Conservation (phyloP, 345 rosid species). For the Aurinia saxatilis region DNA sequence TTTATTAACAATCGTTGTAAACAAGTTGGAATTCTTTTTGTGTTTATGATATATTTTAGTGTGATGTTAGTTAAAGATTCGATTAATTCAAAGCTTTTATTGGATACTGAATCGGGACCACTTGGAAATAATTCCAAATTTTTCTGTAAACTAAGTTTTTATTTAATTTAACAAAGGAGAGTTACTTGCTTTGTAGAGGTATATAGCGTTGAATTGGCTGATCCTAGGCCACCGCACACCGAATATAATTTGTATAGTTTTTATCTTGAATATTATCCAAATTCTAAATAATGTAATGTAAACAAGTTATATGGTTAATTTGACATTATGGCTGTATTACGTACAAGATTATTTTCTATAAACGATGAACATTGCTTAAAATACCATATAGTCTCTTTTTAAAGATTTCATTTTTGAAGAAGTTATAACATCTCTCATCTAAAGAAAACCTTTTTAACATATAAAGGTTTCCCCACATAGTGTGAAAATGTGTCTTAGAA, state of each 20-base stretch:
- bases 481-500: too few relatives aligned
- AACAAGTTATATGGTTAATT: too few relatives aligned
- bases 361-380: too few relatives aligned
- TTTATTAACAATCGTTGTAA: neutral
- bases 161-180: neutral
- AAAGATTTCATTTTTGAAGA: too few relatives aligned
- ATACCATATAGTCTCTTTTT: too few relatives aligned
- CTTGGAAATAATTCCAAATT: neutral
- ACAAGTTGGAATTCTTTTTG: neutral
- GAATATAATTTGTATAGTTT: neutral
- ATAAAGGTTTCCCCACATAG: too few relatives aligned
- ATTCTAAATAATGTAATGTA: too few relatives aligned
- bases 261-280: too few relatives aligned
- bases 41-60: neutral
- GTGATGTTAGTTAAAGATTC: neutral
- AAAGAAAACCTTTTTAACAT: too few relatives aligned
- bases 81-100: neutral
- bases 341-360: too few relatives aligned
- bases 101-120: neutral
- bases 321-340: too few relatives aligned
- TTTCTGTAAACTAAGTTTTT: neutral
- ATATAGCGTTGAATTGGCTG: conserved; percentile 7
- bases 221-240: conserved; percentile 1
- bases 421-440: too few relatives aligned
- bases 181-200: neutral